A percentile compares a stretch with the other conserved stretches of the same genome.
Evolutionary conservation across 2,329 filamentous ascomycete species (phyloP).

Genomic region (Pseudogymnoascus sp.): DNA sequence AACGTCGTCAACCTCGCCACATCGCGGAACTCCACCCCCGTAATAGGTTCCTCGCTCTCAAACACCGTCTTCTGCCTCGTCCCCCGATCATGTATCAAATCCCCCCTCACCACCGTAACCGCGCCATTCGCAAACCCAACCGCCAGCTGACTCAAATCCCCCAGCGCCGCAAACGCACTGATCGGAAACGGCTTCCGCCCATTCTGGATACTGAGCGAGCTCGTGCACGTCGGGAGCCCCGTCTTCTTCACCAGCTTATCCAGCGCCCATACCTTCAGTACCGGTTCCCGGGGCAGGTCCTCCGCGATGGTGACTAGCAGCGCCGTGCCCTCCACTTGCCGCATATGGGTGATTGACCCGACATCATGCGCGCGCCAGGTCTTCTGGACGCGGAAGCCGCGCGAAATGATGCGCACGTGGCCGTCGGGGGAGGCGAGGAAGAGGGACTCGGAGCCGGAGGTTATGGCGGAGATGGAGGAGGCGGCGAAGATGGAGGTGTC

Average conservation of each 20-base stretch:
- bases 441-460: conserved; percentile 79
- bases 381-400: conserved; percentile 77
- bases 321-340: conserved; percentile 80
- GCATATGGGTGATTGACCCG: conserved; percentile 81
- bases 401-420: conserved; percentile 77
- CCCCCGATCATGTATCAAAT: conserved; percentile 90
- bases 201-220: conserved; percentile 79
- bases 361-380: conserved; percentile 80
- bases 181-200: conserved; percentile 90
- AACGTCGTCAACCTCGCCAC: conserved; percentile 62
- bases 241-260: conserved; percentile 94
- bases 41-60: conserved; percentile 94
- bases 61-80: conserved; percentile 91
- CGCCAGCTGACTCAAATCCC: conserved; percentile 85
- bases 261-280: conserved; percentile 95
- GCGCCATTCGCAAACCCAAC: conserved; percentile 94
- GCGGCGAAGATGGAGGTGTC: conserved; percentile 76
- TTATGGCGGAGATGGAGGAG: conserved; percentile 74
- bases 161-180: conserved; percentile 79
- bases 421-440: conserved; percentile 86
- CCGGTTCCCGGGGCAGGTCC: conserved; percentile 78
- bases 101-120: conserved; percentile 87
- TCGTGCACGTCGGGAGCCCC: conserved; percentile 78
- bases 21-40: conserved; percentile 71
- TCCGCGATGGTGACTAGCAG: conserved; percentile 81